A percentile compares a stretch with the other conserved stretches of the same genome.
These are phyloP conservation scores for Pleurotus tuoliensis DNA, from an alignment of 768 basidiomycete genomes.

Conservation along the genomic window DNA sequence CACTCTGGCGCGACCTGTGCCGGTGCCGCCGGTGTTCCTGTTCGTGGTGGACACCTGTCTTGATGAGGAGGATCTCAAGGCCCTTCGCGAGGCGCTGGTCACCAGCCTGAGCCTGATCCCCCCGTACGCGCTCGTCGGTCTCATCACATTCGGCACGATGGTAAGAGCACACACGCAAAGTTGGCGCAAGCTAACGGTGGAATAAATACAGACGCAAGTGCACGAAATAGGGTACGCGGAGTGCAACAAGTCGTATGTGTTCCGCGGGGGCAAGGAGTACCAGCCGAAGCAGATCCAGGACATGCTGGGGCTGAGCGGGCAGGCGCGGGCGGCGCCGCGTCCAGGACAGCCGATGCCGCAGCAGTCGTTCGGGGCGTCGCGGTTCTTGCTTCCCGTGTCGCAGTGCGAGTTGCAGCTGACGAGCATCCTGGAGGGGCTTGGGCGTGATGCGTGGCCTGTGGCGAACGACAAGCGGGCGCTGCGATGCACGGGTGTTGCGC, in stretches of 20 bases:
- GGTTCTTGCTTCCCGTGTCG: slow-evolving; percentile 88
- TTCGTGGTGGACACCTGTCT: slow-evolving; percentile 97
- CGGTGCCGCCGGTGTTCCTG: slow-evolving; percentile 93
- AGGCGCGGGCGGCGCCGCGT: slow-evolving; percentile 79
- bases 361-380: slow-evolving; percentile 78
- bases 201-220: slow-evolving; percentile 76
- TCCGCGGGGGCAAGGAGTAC: slow-evolving; percentile 98
- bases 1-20: slow-evolving; percentile 88
- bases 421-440: slow-evolving; percentile 81
- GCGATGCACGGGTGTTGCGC: slow-evolving; percentile 91
- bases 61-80: slow-evolving; percentile 93
- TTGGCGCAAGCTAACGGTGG: too few species aligned
- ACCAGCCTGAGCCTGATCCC: slow-evolving; percentile 92
- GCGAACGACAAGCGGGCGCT: slow-evolving; percentile 90
- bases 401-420: slow-evolving; percentile 97
- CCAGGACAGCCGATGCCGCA: slow-evolving; percentile 81
- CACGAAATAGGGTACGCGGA: slow-evolving; percentile 97
- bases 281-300: slow-evolving; percentile 95
- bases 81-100: slow-evolving; percentile 90
- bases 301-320: slow-evolving; percentile 87
- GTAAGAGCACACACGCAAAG: slow-evolving; percentile 35
- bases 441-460: slow-evolving; percentile 96
- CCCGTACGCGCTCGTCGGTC: slow-evolving; percentile 89
- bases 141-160: slow-evolving; percentile 98
- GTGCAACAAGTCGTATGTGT: slow-evolving; percentile 97